Conservation (phyloP, 2,329 filamentous ascomycete genomes). For the Plenodomus lindquistii region DNA sequence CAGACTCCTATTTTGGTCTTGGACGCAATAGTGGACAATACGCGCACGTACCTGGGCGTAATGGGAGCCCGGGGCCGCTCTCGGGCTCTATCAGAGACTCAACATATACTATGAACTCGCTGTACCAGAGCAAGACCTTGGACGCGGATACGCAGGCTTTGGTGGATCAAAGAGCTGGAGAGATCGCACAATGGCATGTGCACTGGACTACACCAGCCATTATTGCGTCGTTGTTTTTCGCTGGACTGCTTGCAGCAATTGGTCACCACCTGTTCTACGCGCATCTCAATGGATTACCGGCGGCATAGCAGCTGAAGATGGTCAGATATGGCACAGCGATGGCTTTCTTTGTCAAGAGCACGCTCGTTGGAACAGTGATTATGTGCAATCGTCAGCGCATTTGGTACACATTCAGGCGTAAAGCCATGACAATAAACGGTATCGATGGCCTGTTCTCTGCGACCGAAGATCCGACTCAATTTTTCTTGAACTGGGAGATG, state of each 20-base stretch:
- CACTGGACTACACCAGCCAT: constrained; percentile 41
- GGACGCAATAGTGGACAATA: constrained; percentile 20
- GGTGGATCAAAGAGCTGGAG: constrained; percentile 37
- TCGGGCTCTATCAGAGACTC: constrained; percentile 26
- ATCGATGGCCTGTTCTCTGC: constrained; percentile 45
- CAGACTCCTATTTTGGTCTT: constrained; percentile 21
- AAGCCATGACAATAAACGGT: constrained; percentile 43
- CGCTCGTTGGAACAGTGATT: constrained; percentile 39
- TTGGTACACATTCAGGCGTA: constrained; percentile 43
- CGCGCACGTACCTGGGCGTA: constrained; percentile 19
- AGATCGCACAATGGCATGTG: constrained; percentile 41
- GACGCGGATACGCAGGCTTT: constrained; percentile 40
- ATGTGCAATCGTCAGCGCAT: constrained; percentile 44
- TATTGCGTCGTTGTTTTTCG: constrained; percentile 33
- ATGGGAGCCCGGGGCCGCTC: constrained; percentile 16
- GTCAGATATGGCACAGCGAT: constrained; percentile 43
- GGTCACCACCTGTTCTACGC: constrained; percentile 43
- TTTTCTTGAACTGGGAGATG: constrained; percentile 42
- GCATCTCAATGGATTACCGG: constrained; percentile 33
- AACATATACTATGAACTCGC: constrained; percentile 24
- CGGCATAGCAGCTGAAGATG: constrained; percentile 38
- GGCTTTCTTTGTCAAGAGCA: constrained; percentile 45
- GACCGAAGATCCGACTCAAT: constrained; percentile 41
- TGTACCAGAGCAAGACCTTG: constrained; percentile 30
- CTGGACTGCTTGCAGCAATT: constrained; percentile 37